These are phyloP conservation scores for Scenedesmus sp. DNA, from an alignment of 163 green algal species.

Conservation along the genomic window DNA sequence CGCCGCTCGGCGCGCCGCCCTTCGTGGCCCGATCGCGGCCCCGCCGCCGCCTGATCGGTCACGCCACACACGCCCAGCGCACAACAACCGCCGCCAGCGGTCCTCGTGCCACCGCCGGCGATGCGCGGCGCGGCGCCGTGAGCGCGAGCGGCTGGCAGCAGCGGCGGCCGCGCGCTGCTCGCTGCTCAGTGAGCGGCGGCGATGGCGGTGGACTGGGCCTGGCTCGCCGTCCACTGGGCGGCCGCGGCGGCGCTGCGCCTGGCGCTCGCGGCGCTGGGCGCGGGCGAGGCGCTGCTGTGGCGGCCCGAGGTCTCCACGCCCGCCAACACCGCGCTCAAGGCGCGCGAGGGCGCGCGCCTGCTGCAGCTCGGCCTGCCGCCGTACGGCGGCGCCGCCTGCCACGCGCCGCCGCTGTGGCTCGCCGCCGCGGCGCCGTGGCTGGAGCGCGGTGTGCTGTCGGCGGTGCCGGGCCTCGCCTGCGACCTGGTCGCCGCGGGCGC, in stretches of 20 bases:
- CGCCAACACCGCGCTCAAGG: conserved; percentile 49
- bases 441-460: conserved; percentile 20
- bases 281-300: conserved; percentile 44
- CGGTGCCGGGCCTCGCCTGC: conserved; percentile 48
- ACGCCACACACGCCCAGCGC: too few species aligned
- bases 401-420: conserved; percentile 56
- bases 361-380: conserved; percentile 49
- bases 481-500: conserved; percentile 50
- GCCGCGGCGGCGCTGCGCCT: conserved; percentile 23
- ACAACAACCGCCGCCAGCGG: too few species aligned
- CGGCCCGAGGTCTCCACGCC: conserved; percentile 57
- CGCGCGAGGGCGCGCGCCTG: conserved; percentile 52
- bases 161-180: too few species aligned
- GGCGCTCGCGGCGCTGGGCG: conserved; percentile 30
- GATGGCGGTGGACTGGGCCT: not conserved
- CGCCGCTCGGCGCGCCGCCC: too few species aligned
- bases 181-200: too few species aligned
- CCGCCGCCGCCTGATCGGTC: too few species aligned
- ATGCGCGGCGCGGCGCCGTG: too few species aligned
- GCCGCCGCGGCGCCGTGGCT: conserved; percentile 28
- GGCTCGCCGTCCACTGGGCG: not conserved
- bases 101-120: too few species aligned
- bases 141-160: too few species aligned
- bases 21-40: too few species aligned
- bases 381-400: conserved; percentile 53